Evolutionary conservation across 768 basidiomycete genomes (phyloP).

Genomic region (Suillus subaureus): DNA sequence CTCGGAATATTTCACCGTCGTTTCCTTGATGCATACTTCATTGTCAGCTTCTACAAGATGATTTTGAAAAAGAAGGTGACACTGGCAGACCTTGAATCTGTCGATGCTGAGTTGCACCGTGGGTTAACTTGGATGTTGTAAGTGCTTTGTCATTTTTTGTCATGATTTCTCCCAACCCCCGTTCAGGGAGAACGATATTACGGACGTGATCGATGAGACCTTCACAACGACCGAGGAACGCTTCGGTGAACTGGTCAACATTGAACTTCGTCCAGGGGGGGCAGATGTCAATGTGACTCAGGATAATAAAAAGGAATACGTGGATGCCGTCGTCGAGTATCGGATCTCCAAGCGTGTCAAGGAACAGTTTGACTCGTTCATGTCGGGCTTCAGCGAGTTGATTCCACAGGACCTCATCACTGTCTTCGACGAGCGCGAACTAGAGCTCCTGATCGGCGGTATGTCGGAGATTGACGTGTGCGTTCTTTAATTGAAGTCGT

Average conservation of each 20-base stretch:
- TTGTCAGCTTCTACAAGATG: slow-evolving; percentile 99
- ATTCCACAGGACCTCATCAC: slow-evolving; percentile 98
- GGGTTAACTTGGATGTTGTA: slow-evolving; percentile 99
- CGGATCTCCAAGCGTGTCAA: slow-evolving; percentile 96
- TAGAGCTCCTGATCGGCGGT: slow-evolving; percentile 96
- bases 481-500: slow-evolving; percentile 32
- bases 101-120: slow-evolving; percentile 92
- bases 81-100: slow-evolving; percentile 90
- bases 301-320: slow-evolving; percentile 99
- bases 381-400: slow-evolving; percentile 99
- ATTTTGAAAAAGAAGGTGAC: slow-evolving; percentile 97
- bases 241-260: slow-evolving; percentile 97
- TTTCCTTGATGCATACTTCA: slow-evolving; percentile 99
- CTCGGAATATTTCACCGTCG: slow-evolving; percentile 99
- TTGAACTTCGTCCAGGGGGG: slow-evolving; percentile 91
- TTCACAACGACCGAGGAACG: slow-evolving; percentile 97
- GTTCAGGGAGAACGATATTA: slow-evolving; percentile 93
- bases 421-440: slow-evolving; percentile 97
- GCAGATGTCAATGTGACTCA: slow-evolving; percentile 86
- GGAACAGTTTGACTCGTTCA: slow-evolving; percentile 99
- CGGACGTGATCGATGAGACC: slow-evolving; percentile 96
- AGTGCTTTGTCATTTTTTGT: slow-evolving; percentile 33
- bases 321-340: slow-evolving; percentile 92
- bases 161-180: slow-evolving; percentile 13
- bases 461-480: slow-evolving; percentile 99